Conservation (phyloP, 768 basidiomycete genomes). For the Lyophyllum semitale region DNA sequence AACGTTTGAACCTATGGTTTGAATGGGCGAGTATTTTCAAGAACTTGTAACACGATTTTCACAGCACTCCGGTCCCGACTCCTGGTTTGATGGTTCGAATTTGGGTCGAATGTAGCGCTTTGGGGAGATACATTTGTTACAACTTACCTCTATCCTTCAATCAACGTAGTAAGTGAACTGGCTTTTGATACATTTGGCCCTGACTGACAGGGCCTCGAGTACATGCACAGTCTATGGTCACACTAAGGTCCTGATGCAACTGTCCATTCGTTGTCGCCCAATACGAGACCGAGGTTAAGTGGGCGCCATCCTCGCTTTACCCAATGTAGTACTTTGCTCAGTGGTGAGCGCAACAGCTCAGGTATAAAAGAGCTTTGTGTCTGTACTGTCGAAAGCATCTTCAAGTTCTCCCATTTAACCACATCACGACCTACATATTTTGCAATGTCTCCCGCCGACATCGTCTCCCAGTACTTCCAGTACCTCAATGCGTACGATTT, state of each 20-base stretch:
- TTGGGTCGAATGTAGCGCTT: neutral
- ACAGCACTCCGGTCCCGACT: slow-evolving; percentile 3
- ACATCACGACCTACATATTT: neutral
- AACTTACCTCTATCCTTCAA: too few relatives aligned
- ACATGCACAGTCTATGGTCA: neutral
- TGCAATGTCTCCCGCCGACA: slow-evolving; percentile 4
- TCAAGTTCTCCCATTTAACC: neutral
- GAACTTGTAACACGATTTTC: neutral
- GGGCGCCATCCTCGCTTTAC: neutral
- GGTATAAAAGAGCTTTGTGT: slow-evolving; percentile 2
- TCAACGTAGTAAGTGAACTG: too few relatives aligned
- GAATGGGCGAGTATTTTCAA: neutral
- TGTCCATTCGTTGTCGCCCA: neutral
- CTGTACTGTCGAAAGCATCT: too few relatives aligned
- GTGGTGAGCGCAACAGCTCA: neutral
- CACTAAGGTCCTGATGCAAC: slow-evolving; percentile 1
- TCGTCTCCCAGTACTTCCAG: slow-evolving; percentile 7
- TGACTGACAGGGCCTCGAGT: neutral
- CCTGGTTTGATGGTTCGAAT: neutral
- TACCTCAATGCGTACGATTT: slow-evolving; percentile 3
- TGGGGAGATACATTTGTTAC: neutral
- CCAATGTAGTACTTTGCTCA: neutral
- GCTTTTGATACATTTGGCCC: neutral
- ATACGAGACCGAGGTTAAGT: neutral
- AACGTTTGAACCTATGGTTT: neutral